phyloP scores from a whole-genome alignment of 2,329 filamentous ascomycete species.

The Botrytis sinoallii region DNA sequence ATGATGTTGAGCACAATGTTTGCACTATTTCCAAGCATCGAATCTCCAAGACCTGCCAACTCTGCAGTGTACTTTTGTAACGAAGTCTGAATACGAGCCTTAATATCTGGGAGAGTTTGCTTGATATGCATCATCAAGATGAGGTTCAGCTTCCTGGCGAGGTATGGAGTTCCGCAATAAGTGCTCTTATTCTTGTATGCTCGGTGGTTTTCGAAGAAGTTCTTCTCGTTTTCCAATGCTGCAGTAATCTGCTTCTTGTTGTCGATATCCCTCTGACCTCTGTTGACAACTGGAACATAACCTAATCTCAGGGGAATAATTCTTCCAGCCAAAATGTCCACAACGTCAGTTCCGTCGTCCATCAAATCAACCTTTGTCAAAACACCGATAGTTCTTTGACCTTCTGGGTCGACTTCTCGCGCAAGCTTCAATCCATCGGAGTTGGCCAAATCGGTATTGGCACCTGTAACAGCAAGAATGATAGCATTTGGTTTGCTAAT shows the following conservation, averaged over 20 bases:
- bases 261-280: constrained; percentile 96
- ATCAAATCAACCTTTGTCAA: constrained; percentile 98
- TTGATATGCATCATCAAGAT: constrained; percentile 99
- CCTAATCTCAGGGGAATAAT: constrained; percentile 93
- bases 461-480: constrained; percentile 91
- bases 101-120: constrained; percentile 97
- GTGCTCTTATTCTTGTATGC: constrained; percentile 98
- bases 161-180: constrained; percentile 96
- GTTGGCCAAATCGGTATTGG: constrained; percentile 97
- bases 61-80: constrained; percentile 88
- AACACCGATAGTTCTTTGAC: constrained; percentile 96
- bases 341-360: constrained; percentile 97
- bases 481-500: constrained; percentile 99
- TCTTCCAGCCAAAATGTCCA: constrained; percentile 95
- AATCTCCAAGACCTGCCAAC: constrained; percentile 80
- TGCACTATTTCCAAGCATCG: constrained; percentile 90
- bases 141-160: constrained; percentile 94
- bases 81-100: constrained; percentile 90
- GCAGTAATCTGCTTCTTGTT: constrained; percentile 93
- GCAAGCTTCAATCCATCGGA: constrained; percentile 96
- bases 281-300: constrained; percentile 96
- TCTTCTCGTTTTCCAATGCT: constrained; percentile 89
- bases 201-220: constrained; percentile 98
- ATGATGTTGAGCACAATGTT: constrained; percentile 99
- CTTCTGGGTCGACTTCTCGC: constrained; percentile 93